These are phyloP conservation scores for Phytophthora megakarya DNA, from an alignment of 352 stramenopile species.

Conservation along the genomic window DNA sequence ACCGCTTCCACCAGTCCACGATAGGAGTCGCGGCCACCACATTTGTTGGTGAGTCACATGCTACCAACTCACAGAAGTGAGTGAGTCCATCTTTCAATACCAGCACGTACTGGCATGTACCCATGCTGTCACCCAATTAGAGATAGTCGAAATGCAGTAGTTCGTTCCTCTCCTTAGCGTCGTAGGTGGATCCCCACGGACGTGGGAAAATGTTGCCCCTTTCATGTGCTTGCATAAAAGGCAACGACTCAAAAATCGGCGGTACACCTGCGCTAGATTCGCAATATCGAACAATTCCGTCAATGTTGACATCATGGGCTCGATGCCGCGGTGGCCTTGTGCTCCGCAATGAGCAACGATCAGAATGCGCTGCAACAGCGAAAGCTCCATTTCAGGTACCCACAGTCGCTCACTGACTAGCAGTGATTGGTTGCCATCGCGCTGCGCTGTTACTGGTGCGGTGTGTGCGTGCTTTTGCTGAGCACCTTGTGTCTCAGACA, in stretches of 20 bases:
- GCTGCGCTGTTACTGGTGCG: background rate
- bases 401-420: background rate
- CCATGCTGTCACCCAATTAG: background rate
- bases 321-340: background rate
- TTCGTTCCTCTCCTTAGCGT: too few species aligned
- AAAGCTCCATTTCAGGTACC: background rate
- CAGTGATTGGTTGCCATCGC: background rate
- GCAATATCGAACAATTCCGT: too few species aligned
- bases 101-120: background rate
- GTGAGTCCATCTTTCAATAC: background rate
- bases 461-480: background rate
- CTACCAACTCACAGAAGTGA: background rate
- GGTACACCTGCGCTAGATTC: too few species aligned
- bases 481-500: background rate
- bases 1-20: background rate
- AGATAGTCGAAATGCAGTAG: background rate
- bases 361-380: background rate
- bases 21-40: background rate
- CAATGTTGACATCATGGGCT: too few species aligned
- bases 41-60: background rate
- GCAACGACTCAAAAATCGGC: background rate
- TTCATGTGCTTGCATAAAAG: background rate
- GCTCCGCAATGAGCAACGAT: background rate
- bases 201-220: background rate
- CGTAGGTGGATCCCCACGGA: background rate